Evolutionary conservation across 257 asterid species (phyloP), one percentile per base, ranked within the genome.

Genomic region (Sherardia arvensis): DNA sequence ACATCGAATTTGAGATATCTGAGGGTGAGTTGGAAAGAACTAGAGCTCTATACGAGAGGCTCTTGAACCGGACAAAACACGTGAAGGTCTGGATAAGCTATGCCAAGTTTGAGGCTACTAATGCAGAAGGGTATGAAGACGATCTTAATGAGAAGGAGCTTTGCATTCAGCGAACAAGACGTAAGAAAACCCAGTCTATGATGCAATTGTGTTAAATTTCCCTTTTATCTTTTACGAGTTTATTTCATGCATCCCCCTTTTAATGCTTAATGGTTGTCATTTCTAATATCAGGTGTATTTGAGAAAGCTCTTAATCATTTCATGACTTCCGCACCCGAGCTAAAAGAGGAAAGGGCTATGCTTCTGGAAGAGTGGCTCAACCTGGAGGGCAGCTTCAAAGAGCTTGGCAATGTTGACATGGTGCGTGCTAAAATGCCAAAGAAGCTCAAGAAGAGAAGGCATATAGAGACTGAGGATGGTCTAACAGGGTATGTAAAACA

Each of bases 61-160:
- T 93, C 62, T 75, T 93, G 64, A 51, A 85, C 74, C 90, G 99
- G 62, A 93, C 99, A 0, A 90, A 93, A 36, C 99, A 93, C 74
- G 77, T 90, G 81, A 93, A 93, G 74, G 99, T 93, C 76, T 93
- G 99, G 99, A 81, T 89, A 22, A 93, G 99, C 71, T 93, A 77
- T 81, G 97, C 97, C 43, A 90, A 93, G 78, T 93, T 93, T 61
- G 97, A 89, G 80, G 96, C 88, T 45, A 78, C 95, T 45, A 85
- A 86, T 45, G 34, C 77, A 78, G 84, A 84, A 70, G 89, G 76
- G 64, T 51, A 72, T 49, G 92, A 84, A 69, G 83, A 73, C 66
- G 87, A 82, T 28, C 18, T 51, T 62, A 85, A 76, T 58, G 78
- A 64, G 73, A 84, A 78, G 77, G 73, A 67, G 58, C 77, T 74